Conservation (phyloP, 2,329 filamentous ascomycete genomes). For the Exutisphaerella laricina region DNA sequence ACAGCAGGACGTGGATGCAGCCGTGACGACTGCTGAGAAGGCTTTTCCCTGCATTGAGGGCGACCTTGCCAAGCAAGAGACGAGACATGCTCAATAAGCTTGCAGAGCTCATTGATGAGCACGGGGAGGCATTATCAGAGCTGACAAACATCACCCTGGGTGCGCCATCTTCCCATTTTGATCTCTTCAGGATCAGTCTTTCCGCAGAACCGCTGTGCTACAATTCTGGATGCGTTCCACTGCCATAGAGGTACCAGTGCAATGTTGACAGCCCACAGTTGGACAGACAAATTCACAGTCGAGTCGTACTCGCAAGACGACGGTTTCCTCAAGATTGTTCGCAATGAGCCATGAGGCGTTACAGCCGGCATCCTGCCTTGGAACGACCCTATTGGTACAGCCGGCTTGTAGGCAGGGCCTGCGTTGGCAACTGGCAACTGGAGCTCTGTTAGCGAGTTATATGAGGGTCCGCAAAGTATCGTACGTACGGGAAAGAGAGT, state of each 20-base stretch:
- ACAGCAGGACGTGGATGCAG: constrained; percentile 49
- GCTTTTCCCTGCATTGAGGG: constrained; percentile 65
- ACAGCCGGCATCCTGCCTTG: constrained; percentile 54
- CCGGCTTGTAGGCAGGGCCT: constrained; percentile 69
- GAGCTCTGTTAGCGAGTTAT: constrained; percentile 53
- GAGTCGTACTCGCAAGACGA: constrained; percentile 22
- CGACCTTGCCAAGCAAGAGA: constrained; percentile 52
- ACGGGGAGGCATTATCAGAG: constrained; percentile 51
- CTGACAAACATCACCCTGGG: constrained; percentile 45
- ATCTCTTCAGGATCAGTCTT: constrained; percentile 40
- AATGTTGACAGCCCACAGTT: neutral
- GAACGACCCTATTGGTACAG: constrained; percentile 69
- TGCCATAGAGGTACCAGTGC: neutral
- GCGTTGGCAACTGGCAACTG: constrained; percentile 51
- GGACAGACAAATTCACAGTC: constrained; percentile 22
- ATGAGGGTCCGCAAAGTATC: constrained; percentile 55
- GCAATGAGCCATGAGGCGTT: constrained; percentile 33
- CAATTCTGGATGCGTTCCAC: constrained; percentile 28
- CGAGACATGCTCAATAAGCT: constrained; percentile 65
- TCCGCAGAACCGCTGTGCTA: constrained; percentile 39
- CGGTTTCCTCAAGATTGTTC: constrained; percentile 38
- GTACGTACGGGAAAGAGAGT: constrained; percentile 59
- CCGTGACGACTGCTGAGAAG: constrained; percentile 53
- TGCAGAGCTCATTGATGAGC: constrained; percentile 41
- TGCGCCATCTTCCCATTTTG: constrained; percentile 42